phyloP scores from a whole-genome alignment of 352 stramenopile species.

The Thalassiosira gravida region DNA sequence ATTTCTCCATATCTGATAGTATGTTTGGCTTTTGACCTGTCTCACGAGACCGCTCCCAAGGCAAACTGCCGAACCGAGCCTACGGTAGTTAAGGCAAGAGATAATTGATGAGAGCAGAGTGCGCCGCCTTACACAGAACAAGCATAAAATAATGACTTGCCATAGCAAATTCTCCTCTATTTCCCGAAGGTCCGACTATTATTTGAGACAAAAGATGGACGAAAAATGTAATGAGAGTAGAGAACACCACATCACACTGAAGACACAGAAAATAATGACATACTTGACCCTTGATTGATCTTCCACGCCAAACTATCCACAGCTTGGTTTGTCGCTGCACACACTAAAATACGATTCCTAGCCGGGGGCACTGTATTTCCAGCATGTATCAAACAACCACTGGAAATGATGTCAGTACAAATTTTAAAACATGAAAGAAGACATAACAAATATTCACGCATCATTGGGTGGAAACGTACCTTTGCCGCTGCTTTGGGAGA shows the following conservation, averaged over 20 bases:
- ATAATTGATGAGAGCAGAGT: too few species aligned
- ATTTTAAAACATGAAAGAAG: too few species aligned
- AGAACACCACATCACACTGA: neutral
- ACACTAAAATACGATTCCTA: constrained; percentile 56
- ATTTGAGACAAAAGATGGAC: neutral
- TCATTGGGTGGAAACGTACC: too few species aligned
- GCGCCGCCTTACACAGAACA: too few species aligned
- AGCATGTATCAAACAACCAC: constrained; percentile 51
- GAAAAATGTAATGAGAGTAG: neutral
- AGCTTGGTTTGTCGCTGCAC: constrained; percentile 60
- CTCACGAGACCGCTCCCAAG: constrained; percentile 47
- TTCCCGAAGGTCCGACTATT: constrained; percentile 57
- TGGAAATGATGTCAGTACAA: too few species aligned
- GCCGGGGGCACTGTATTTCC: constrained; percentile 49
- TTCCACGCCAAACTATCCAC: constrained; percentile 65
- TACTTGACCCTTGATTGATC: constrained; percentile 53
- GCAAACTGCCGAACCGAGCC: constrained; percentile 56
- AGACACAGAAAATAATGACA: constrained; percentile 5
- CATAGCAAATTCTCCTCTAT: constrained; percentile 57
- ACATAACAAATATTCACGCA: too few species aligned
- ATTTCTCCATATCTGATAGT: constrained; percentile 54
- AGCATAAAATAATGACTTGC: too few species aligned
- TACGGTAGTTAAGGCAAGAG: too few species aligned
- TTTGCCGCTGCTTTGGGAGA: constrained; percentile 42
- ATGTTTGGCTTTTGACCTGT: constrained; percentile 36